Evolutionary conservation across 176 grass and related monocot species (phyloP).

Genomic region (Hyparrhenia diplandra): DNA sequence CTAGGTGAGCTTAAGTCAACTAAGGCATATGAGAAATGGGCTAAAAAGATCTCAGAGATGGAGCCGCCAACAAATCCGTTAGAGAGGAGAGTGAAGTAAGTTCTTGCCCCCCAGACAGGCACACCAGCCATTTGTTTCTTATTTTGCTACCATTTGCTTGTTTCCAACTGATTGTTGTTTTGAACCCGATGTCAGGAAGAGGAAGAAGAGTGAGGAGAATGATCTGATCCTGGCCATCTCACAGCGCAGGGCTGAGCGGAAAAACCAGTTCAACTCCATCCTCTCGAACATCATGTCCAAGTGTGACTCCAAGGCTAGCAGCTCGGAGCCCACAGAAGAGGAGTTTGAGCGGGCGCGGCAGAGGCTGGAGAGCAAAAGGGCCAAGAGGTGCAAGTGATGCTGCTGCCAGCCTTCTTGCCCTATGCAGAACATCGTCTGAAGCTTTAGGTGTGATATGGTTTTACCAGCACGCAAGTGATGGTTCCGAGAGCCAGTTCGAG

Average conservation of each 20-base stretch:
- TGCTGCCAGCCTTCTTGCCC: background rate
- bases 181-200: constrained; percentile 39
- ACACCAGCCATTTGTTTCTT: background rate
- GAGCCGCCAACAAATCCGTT: constrained; percentile 84
- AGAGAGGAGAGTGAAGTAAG: constrained; percentile 77
- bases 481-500: background rate
- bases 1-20: constrained; percentile 74
- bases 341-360: constrained; percentile 67
- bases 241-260: constrained; percentile 58
- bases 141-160: background rate
- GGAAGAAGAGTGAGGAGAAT: constrained; percentile 46
- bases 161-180: background rate
- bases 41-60: constrained; percentile 73
- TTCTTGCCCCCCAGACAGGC: background rate
- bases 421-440: background rate
- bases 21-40: constrained; percentile 78
- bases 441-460: background rate
- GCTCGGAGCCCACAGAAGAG: constrained; percentile 72
- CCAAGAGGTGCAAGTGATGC: constrained; percentile 40
- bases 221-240: constrained; percentile 62
- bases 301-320: constrained; percentile 42
- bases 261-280: constrained; percentile 64
- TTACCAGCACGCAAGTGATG: background rate
- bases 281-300: constrained; percentile 81
- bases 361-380: constrained; percentile 57